Evolutionary conservation across 768 basidiomycete species (phyloP).

Genomic region (Boletus rubescentipes): DNA sequence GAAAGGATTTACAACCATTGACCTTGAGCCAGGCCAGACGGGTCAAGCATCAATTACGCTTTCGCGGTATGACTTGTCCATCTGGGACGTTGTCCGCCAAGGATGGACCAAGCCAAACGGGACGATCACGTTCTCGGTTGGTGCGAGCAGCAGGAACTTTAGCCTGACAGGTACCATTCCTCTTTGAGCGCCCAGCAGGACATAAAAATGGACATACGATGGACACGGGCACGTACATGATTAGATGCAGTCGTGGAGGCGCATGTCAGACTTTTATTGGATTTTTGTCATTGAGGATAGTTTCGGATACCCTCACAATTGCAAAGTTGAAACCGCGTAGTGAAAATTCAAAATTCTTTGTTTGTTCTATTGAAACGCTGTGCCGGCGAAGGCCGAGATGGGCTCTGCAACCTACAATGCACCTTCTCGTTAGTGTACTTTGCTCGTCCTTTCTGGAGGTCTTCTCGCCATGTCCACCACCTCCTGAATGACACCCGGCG

Average conservation of each 20-base stretch:
- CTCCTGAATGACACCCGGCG: too few relatives aligned
- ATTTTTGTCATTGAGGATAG: background rate
- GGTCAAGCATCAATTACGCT: slow-evolving; percentile 52
- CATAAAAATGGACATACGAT: too few relatives aligned
- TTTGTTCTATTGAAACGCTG: background rate
- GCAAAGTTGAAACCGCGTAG: background rate
- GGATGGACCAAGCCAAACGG: slow-evolving; percentile 74
- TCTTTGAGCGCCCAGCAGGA: slow-evolving; percentile 5
- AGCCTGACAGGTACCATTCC: slow-evolving; percentile 46
- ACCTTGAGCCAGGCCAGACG: slow-evolving; percentile 47
- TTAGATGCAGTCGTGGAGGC: background rate
- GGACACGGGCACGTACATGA: background rate
- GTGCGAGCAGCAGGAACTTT: slow-evolving; percentile 65
- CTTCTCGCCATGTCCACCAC: too few relatives aligned
- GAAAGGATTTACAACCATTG: slow-evolving; percentile 66
- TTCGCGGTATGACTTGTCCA: slow-evolving; percentile 66
- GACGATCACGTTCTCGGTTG: slow-evolving; percentile 59
- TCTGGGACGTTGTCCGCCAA: slow-evolving; percentile 75
- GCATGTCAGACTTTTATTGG: background rate
- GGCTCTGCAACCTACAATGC: too few relatives aligned
- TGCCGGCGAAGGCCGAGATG: background rate
- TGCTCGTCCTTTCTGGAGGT: too few relatives aligned
- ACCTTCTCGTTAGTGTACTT: too few relatives aligned
- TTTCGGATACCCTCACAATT: background rate
- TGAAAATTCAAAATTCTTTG: background rate